Conservation (phyloP, 495 filamentous ascomycete species). For the Daldinia caldariorum region DNA sequence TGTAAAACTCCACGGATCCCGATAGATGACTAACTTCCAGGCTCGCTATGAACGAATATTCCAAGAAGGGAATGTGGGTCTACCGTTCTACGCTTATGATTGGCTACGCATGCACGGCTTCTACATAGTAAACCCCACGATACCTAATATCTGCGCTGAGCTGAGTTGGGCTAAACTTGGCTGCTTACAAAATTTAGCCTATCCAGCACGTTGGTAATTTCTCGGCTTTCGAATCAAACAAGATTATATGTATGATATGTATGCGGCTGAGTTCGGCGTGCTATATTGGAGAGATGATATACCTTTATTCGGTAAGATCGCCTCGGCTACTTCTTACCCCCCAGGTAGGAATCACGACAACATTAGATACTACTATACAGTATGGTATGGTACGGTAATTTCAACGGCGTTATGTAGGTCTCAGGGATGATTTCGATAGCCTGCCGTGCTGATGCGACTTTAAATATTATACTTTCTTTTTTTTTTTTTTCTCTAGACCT, state of each 20-base stretch:
- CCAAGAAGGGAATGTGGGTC: conserved; percentile 39
- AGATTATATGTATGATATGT: conserved; percentile 1
- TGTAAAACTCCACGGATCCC: conserved; percentile 2
- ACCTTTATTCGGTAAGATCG: background rate
- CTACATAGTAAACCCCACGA: conserved; percentile 1
- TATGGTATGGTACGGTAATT: background rate
- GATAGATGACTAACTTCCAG: background rate
- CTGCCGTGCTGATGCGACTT: background rate
- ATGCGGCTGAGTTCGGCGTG: conserved; percentile 1
- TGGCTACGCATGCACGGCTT: conserved; percentile 4
- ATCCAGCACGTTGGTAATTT: background rate
- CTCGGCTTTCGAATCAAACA: background rate
- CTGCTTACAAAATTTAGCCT: background rate
- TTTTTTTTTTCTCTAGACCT: background rate
- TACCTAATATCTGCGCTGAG: background rate
- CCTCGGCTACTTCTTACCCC: conserved; percentile 3
- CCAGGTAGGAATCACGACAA: conserved; percentile 3
- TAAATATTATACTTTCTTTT: background rate
- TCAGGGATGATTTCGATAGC: conserved; percentile 8
- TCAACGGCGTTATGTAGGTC: conserved; percentile 5
- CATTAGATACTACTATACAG: too few species aligned
- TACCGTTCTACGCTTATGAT: conserved; percentile 27
- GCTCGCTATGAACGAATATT: conserved; percentile 10
- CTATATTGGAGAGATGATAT: background rate
- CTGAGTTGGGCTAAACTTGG: background rate